Base-by-base conservation (phyloP, 768 basidiomycete species). In the Russula compacta region DNA sequence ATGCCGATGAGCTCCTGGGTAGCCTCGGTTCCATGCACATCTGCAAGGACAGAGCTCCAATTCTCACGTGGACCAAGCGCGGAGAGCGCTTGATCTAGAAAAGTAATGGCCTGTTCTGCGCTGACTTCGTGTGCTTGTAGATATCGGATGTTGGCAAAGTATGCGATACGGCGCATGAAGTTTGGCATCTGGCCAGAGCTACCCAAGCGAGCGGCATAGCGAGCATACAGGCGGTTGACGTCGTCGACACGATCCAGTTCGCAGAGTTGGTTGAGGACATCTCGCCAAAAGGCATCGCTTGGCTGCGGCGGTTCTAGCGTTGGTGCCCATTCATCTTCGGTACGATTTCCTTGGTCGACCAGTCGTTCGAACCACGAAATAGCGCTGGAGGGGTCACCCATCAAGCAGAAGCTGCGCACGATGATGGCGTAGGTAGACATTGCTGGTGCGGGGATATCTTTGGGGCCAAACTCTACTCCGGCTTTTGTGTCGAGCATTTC, bases 281-380 rank as follows among this genome's bases (percentile, higher is more conserved):
- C 56, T 3, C 69, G 62, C 85, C 87, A 91, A 1, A 83, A 78
- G 3, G 73, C 62, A 4, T 67, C 61, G 64, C 82, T 79, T 3
- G 89, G 89, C 11, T 79, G 77, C 4, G 77, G 71, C 17, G 82
- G 77, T 0, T 70, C 70, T 10, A 69, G 72, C 7, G 78, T 70
- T 1, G 82, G 71, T 53, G 78, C 73, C 64, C 75, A 81, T 1
- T 77, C 77, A 63, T 76, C 57, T 15, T 58, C 58, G 2, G 67
- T 38, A 65, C 58, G 62, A 66, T 65, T 67, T 69, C 66, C 71
- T 59, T 83, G 80, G 32, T 72, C 69, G 49, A 87, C 72, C 35
- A 92, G 76, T 50, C 81, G 79, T 44, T 84, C 76, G 66, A 87
- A 89, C 92, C 92, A 95, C 6, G 75, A 70, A 46, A 85, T 66